Percentiles rank a stretch among this genome's conserved stretches.
Evolutionary conservation across 805 yeast species (phyloP).

Genomic region (Kodamaea lidongshanica): DNA sequence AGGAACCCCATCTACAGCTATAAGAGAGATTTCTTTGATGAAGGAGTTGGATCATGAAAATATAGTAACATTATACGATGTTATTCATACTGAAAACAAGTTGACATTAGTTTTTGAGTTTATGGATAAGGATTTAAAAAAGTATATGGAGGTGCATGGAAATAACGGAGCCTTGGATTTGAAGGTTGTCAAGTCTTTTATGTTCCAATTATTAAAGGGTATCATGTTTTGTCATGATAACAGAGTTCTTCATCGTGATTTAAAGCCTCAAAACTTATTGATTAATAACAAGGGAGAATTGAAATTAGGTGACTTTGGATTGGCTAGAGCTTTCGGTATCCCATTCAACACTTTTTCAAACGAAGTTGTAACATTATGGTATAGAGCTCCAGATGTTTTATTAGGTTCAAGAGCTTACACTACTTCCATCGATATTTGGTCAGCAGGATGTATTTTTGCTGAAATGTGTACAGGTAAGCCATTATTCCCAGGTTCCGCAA

Average conservation of each 20-base stretch:
- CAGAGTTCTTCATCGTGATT: slow-evolving; percentile 75
- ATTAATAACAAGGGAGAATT: slow-evolving; percentile 86
- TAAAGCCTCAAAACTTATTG: slow-evolving; percentile 91
- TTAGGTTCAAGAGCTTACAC: slow-evolving; percentile 93
- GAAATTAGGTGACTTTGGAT: slow-evolving; percentile 93
- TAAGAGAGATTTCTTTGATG: slow-evolving; percentile 91
- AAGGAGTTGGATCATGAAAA: slow-evolving; percentile 92
- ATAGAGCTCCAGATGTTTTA: slow-evolving; percentile 94
- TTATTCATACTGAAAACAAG: slow-evolving; percentile 94
- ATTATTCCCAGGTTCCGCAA: slow-evolving; percentile 90
- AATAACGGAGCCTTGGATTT: slow-evolving; percentile 67
- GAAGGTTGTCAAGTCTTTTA: slow-evolving; percentile 75
- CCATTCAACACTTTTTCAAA: slow-evolving; percentile 96
- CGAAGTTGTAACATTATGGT: slow-evolving; percentile 97
- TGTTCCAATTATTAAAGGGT: slow-evolving; percentile 90
- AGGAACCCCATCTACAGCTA: slow-evolving; percentile 98
- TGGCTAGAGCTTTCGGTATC: slow-evolving; percentile 96
- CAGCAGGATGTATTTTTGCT: slow-evolving; percentile 96
- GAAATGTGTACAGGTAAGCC: slow-evolving; percentile 99
- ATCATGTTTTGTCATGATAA: slow-evolving; percentile 83
- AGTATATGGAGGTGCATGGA: slow-evolving; percentile 88
- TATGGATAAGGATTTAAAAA: slow-evolving; percentile 88
- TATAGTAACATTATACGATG: slow-evolving; percentile 88
- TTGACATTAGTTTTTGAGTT: slow-evolving; percentile 88
- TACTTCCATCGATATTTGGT: slow-evolving; percentile 97